Evolutionary conservation across 768 basidiomycete species (phyloP), one percentile per base, ranked within the genome.

Genomic region (Tricholoma bakamatsutake): DNA sequence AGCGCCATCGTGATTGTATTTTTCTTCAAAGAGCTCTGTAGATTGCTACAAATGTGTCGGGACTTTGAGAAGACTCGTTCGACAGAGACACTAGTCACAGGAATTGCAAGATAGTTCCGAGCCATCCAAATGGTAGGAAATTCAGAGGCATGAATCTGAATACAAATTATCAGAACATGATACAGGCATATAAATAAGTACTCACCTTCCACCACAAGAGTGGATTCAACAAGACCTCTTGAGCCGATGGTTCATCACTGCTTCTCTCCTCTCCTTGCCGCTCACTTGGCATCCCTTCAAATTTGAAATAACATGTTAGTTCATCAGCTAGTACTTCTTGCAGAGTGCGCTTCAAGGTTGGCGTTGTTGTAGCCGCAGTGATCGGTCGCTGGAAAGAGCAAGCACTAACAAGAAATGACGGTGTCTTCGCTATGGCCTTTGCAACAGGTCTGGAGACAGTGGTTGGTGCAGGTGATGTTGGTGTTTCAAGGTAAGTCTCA

Each of bases 41-140:
- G 21, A 24, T 24, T 24, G 21, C 21, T 24, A 24, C 21, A 24
- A 24, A 24, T 24, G 21, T 24, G 21, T 24, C 21, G 3, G 21
- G 21, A 24, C 21, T 24, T 24, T 24, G 21, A 24, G 21, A 24
- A 24, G 21, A 24, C 21, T 24, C 21, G 3, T 40, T 67, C 66
- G 13, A 65, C 64, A 5, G 67, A 59, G 4, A 66, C 61, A 34
- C 60, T 61, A 8, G 66, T 58, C 8, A 51, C 66, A 7, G 65
- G 65, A 34, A 67, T 64, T 7, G 66, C 24, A 24, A 24, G 21
- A 24, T 24, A 24, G 21, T 24, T 3, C 21, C 21, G 21, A 24
- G 21, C 21, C 21, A 50, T 50, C 24, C 17, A 24, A n/a, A 50
- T 8, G 17, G 27, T 50, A 9, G 24, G 49, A 30, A 50, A 50